Evolutionary conservation across 129 eudicot genomes (phyloP), one percentile per base, ranked within the genome.

Genomic region (Erigeron canadensis): DNA sequence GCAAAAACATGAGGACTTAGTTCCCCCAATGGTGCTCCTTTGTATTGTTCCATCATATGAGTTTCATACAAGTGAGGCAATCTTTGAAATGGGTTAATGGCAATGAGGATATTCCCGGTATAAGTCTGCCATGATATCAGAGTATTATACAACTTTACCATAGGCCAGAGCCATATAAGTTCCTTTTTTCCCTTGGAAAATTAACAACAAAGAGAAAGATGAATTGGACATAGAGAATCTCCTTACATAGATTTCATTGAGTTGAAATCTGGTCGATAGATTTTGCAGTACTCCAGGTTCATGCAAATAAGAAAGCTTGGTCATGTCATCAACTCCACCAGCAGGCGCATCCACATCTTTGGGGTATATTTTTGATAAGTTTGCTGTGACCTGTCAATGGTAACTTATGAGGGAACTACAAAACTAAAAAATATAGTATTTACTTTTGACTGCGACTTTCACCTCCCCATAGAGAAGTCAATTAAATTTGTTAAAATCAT

Each of bases 281-380:
- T 95, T 95, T 88, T 95, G 99, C 74, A 95, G 69, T 72, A 95
- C 97, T 77, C 96, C 99, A 11, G 99, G 99, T 79, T 95, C 99
- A 38, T 95, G 97, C 85, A 95, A 68, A 83, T 95, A 90, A 58
- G 97, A 88, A 67, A 95, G 87, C 72, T 84, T 95, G 44, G 99
- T 95, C 99, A 95, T 95, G 89, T 95, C 99, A 88, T 95, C 99
- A 74, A 90, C 97, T 59, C 99, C 99, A 40, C 89, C 96, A 74
- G 88, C 80, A 63, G 93, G 99, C 67, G 99, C 91, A 65, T 95
- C 99, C 63, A 76, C 82, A 75, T 95, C 99, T 88, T 84, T 95
- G 10, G 97, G 94, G 72, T 84, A 86, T 44, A 90, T 81, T 37
- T 84, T 84, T 47, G 94, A 63, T 76, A 84, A 75, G 69, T 78